Base-by-base conservation (phyloP, 192 early-diverging fungal genomes). In the Globomyces pollinis-pini region DNA sequence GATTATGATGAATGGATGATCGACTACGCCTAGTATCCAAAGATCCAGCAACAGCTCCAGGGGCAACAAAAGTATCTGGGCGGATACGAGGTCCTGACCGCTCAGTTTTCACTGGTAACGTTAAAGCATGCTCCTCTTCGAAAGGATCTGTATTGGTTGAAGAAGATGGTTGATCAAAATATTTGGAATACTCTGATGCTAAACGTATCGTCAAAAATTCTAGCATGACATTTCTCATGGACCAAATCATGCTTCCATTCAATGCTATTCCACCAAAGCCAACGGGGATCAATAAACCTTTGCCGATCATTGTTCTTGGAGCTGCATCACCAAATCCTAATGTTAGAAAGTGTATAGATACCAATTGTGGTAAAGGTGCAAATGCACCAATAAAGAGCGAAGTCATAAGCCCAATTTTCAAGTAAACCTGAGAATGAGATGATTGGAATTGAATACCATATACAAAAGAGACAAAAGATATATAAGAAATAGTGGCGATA, bases 311-410 rank as follows among this genome's bases (percentile, higher is more conserved):
- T 21, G 65, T 74, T 41, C 41, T 47, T 2, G 77, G 77, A 0
- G 36, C 15, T 13, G 74, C 32, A 50, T 79, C 77, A 9, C 77
- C 77, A 57, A 79, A 79, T 6, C 77, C 74, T 35, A 79, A 75
- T 2, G 75, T 71, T 13, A 20, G 12, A 52, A 52, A 52, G n/a
- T n/a, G n/a, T n/a, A n/a, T n/a, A n/a, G n/a, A n/a, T n/a, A n/a
- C n/a, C n/a, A 36, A 36, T 36, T 8, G 53, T 33, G 6, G 70
- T 62, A n/a, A 71, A 49, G 4, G 71, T 70, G 13, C 59, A 44
- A 23, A 71, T 42, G 18, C 59, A 59, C 67, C 69, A 65, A 31
- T 67, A 67, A n/a, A 38, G 2, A 13, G n/a, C n/a, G n/a, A n/a
- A 20, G 47, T 18, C 1, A 55, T 59, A 57, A 38, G 15, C 12